Conservation (phyloP, 164 flowering plant species). For the Akebia trifoliata region DNA sequence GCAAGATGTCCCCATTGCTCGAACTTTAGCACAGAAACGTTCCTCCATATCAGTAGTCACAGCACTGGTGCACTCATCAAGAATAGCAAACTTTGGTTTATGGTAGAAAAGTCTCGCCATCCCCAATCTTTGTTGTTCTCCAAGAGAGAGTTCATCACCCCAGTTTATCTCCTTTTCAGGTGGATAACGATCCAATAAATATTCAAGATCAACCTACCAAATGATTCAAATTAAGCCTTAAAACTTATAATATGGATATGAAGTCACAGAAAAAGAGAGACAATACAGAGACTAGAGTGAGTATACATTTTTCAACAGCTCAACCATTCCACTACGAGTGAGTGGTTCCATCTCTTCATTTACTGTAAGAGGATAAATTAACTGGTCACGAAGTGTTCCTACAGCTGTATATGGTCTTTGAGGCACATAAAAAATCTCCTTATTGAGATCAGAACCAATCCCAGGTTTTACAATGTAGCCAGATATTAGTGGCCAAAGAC, state of each 20-base stretch:
- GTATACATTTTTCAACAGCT: conserved; percentile 84
- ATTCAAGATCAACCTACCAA: conserved; percentile 89
- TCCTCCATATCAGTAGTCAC: conserved; percentile 99
- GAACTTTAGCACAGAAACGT: conserved; percentile 91
- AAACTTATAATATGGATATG: too few relatives aligned
- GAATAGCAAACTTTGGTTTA: conserved; percentile 97
- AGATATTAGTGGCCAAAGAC: conserved; percentile 95
- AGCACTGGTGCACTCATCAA: conserved; percentile 99
- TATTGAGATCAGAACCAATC: conserved; percentile 93
- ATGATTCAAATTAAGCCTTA: neutral
- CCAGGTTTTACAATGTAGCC: conserved; percentile 98
- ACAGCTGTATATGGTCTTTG: conserved; percentile 98
- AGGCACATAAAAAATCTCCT: conserved; percentile 98
- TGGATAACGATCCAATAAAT: conserved; percentile 88
- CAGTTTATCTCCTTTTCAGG: conserved; percentile 88
- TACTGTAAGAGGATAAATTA: conserved; percentile 92
- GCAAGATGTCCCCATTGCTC: conserved; percentile 99
- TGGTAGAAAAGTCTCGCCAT: conserved; percentile 99
- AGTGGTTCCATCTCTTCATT: conserved; percentile 75
- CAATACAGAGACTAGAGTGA: conserved; percentile 1
- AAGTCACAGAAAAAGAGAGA: neutral
- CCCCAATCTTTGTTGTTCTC: conserved; percentile 97
- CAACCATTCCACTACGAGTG: conserved; percentile 71
- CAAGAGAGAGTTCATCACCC: conserved; percentile 98
- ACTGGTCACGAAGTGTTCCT: conserved; percentile 95